Percentiles rank a stretch among this genome's conserved stretches.
phyloP scores from a whole-genome alignment of 78 protist species.

The Monocercomonoides exilis region DNA sequence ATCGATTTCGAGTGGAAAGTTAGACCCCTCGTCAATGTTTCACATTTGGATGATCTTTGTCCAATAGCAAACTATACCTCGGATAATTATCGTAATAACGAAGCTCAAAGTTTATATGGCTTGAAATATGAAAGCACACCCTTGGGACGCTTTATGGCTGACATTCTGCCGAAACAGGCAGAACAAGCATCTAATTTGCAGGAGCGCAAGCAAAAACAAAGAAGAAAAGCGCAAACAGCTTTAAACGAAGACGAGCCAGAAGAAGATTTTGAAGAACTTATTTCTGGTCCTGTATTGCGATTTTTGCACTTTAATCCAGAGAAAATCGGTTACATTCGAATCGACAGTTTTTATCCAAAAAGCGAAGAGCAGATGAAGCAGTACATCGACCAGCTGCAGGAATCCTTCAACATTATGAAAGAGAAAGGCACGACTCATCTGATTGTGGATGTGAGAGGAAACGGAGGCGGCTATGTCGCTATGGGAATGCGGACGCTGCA shows the following conservation, averaged over 20 bases:
- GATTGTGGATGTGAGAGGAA: neutral
- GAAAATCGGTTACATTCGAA: neutral
- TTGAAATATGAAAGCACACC: neutral
- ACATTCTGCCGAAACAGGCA: neutral
- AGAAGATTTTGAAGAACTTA: too few species aligned
- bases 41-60: neutral
- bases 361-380: neutral
- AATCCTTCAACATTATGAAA: neutral
- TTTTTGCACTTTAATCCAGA: too few species aligned
- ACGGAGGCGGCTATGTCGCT: neutral
- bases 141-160: neutral
- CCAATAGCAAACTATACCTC: neutral
- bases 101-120: neutral
- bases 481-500: neutral
- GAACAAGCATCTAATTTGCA: neutral
- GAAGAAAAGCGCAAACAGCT: neutral
- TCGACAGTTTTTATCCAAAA: neutral
- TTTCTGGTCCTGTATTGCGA: too few species aligned
- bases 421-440: neutral
- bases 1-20: neutral
- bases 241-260: neutral
- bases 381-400: neutral
- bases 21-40: too few species aligned
- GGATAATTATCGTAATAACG: neutral
- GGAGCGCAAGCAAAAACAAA: neutral